phyloP scores from a whole-genome alignment of 495 filamentous ascomycete species.

The Penicillium canescens region DNA sequence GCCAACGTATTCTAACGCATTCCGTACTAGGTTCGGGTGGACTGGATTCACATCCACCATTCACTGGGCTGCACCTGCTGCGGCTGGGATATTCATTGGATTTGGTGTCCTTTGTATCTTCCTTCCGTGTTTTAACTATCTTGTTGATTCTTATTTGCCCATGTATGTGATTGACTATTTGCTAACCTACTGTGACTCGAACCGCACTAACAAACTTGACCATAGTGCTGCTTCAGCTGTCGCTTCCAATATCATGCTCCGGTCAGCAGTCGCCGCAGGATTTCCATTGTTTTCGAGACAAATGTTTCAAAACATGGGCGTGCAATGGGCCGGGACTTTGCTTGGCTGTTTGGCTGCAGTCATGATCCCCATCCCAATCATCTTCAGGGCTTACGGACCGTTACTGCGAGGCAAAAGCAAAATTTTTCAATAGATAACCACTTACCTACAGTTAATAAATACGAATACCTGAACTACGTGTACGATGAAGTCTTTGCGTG shows the following conservation, averaged over 20 bases:
- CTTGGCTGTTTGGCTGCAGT: conserved; percentile 70
- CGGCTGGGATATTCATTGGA: conserved; percentile 33
- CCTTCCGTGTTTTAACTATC: conserved; percentile 41
- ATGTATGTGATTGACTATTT: conserved; percentile 46
- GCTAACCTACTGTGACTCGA: too few relatives aligned
- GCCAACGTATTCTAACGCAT: not conserved
- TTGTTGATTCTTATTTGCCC: conserved; percentile 55
- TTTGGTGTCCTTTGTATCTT: conserved; percentile 41
- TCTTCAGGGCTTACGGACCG: conserved; percentile 35
- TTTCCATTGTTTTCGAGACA: conserved; percentile 83
- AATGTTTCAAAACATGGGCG: conserved; percentile 78
- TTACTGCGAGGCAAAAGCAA: conserved; percentile 34
- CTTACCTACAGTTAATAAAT: too few relatives aligned
- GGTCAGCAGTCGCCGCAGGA: conserved; percentile 70
- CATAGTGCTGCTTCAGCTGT: conserved; percentile 77
- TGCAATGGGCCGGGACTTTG: conserved; percentile 77
- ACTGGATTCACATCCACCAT: conserved; percentile 35
- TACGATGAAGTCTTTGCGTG: too few relatives aligned
- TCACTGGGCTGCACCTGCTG: conserved; percentile 35
- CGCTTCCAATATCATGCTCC: conserved; percentile 85
- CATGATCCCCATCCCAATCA: conserved; percentile 71
- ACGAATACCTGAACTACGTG: too few relatives aligned
- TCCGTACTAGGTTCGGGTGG: conserved; percentile 41
- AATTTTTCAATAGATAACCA: conserved; percentile 9
- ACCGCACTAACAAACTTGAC: not conserved